phyloP scores from a whole-genome alignment of 176 grass and related monocot species.

The Areca catechu region DNA sequence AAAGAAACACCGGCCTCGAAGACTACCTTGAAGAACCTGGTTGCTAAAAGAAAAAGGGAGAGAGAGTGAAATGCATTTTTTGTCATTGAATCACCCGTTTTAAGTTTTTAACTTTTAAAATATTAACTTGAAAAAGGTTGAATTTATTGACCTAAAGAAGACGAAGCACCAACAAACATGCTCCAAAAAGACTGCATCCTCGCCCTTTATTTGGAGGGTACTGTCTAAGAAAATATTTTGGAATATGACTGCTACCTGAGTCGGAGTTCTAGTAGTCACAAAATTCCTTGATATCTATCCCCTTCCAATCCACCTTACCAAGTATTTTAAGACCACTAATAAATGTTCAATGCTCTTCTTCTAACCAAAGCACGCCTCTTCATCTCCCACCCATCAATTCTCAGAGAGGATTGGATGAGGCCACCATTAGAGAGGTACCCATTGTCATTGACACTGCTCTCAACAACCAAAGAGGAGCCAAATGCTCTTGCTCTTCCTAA shows the following conservation, averaged over 20 bases:
- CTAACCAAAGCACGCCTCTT: slow-evolving; percentile 68
- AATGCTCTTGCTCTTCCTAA: slow-evolving; percentile 60
- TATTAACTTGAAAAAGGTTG: no score
- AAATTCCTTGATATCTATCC: slow-evolving; percentile 54
- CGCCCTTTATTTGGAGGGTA: slow-evolving; percentile 52
- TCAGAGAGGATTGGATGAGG: no score
- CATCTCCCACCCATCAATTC: slow-evolving; percentile 23
- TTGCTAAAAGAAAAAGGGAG: no score
- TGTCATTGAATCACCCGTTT: no score
- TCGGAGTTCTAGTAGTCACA: slow-evolving; percentile 57
- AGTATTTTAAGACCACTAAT: slow-evolving; percentile 54
- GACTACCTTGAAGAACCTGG: no score
- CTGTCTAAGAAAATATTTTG: slow-evolving; percentile 28
- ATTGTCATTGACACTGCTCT: slow-evolving; percentile 19
- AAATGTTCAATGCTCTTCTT: slow-evolving; percentile 70
- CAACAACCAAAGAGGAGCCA: not conserved
- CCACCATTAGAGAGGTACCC: slow-evolving; percentile 29
- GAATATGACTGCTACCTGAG: slow-evolving; percentile 73
- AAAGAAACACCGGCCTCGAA: not conserved
- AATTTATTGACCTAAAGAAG: no score
- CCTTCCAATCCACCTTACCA: slow-evolving; percentile 62
- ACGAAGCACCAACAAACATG: no score
- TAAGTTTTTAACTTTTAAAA: no score
- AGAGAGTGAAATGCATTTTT: no score
- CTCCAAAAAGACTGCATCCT: slow-evolving; percentile 58